Evolutionary conservation across 192 early-diverging fungal species (phyloP).

Genomic region (Backusella tuberculispora): DNA sequence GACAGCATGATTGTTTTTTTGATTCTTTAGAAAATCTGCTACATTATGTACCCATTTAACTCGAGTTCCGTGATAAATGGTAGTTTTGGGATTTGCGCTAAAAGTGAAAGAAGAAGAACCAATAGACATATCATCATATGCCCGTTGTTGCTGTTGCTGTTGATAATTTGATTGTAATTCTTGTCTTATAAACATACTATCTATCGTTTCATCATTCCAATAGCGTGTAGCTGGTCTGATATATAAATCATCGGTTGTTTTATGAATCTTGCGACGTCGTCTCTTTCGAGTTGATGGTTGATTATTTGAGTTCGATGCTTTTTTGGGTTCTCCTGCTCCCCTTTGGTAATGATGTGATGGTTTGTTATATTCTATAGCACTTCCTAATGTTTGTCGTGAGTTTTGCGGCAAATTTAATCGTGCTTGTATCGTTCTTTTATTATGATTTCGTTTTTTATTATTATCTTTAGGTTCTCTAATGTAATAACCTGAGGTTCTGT

Average conservation of each 20-base stretch:
- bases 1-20: not conserved
- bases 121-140: not conserved
- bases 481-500: not conserved
- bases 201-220: not conserved
- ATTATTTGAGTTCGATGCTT: not conserved
- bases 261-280: not conserved
- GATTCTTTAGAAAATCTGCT: not conserved
- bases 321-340: not conserved
- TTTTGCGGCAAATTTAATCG: not conserved
- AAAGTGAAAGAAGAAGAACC: not conserved
- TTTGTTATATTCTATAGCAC: not conserved
- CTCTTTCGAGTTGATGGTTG: not conserved
- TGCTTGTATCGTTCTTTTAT: not conserved
- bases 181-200: not conserved
- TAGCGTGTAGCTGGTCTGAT: not conserved
- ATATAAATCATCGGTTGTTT: constrained; percentile 1
- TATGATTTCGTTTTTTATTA: too few relatives aligned
- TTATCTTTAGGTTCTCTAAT: not conserved
- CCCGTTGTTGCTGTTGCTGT: not conserved
- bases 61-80: not conserved
- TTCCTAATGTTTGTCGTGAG: not conserved
- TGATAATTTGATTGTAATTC: not conserved
- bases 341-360: not conserved
- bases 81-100: not conserved
- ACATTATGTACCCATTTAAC: not conserved